phyloP scores from a whole-genome alignment of 31 red algal genomes.

The Odonthalia washingtoniensis region DNA sequence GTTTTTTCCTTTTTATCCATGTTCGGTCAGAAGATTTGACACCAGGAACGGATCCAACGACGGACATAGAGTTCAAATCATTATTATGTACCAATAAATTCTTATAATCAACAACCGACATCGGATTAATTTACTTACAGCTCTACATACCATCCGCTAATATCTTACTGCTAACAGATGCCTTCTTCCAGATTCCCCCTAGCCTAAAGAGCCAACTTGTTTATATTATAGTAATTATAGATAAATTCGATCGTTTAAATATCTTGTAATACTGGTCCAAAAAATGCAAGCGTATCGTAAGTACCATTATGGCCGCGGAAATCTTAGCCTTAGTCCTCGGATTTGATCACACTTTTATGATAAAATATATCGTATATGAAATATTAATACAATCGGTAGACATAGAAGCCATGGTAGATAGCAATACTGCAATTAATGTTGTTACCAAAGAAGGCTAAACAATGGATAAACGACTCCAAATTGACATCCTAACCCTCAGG shows the following conservation, averaged over 20 bases:
- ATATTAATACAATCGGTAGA: not conserved
- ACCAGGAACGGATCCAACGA: no score
- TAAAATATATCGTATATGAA: conserved; percentile 11
- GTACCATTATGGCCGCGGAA: conserved; percentile 39
- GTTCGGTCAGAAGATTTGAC: no score
- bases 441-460: not conserved
- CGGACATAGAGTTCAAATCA: no score
- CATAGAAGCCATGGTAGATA: conserved; percentile 16
- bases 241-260: no score
- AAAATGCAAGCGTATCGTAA: not conserved
- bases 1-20: no score
- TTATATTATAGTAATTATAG: no score
- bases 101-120: not conserved
- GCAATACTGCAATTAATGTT: conserved; percentile 13
- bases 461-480: conserved; percentile 23
- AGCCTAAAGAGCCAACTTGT: no score
- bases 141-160: not conserved
- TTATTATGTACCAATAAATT: not conserved
- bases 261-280: conserved; percentile 7
- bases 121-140: not conserved
- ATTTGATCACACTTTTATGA: conserved; percentile 22
- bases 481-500: conserved; percentile 8
- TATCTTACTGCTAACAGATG: not conserved
- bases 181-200: not conserved
- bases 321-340: conserved; percentile 8